Conservation (phyloP, 176 grass and related monocot species). For the Areca catechu region DNA sequence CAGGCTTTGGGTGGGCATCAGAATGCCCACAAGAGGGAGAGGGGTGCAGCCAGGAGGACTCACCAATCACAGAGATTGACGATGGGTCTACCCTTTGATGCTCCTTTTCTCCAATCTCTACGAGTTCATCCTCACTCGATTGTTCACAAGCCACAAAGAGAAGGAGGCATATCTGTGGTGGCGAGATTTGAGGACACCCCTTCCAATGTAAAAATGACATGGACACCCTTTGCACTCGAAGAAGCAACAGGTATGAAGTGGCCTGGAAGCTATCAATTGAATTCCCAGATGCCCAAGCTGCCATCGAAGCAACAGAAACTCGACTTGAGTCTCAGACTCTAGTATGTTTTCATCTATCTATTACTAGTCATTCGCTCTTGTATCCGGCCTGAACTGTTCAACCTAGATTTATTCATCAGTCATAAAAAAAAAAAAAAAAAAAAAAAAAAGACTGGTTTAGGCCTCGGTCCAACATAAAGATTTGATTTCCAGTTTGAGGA, state of each 20-base stretch:
- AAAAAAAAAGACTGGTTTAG: too few species aligned
- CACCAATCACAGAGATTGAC: conserved; percentile 30
- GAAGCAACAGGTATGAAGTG: conserved; percentile 31
- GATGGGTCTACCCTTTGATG: conserved; percentile 21
- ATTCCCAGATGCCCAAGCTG: conserved; percentile 27
- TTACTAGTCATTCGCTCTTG: too few species aligned
- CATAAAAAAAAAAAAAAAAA: too few species aligned
- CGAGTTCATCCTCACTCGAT: conserved; percentile 51
- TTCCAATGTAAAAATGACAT: conserved; percentile 22
- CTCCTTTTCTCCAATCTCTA: conserved; percentile 49
- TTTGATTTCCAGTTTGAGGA: too few species aligned
- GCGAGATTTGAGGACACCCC: conserved; percentile 34
- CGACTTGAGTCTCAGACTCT: conserved; percentile 62
- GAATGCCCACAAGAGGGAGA: conserved; percentile 89
- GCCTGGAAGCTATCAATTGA: conserved; percentile 64
- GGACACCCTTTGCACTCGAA: conserved; percentile 36
- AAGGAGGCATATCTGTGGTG: conserved; percentile 20
- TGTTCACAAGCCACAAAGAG: conserved; percentile 32
- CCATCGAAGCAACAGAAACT: conserved; percentile 25
- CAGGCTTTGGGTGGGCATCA: conserved; percentile 85
- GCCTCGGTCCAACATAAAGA: too few species aligned
- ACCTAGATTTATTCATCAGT: too few species aligned
- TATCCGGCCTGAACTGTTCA: too few species aligned
- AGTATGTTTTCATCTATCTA: conserved; percentile 15
- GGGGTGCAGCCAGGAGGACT: conserved; percentile 48